Conservation (phyloP, 164 flowering plant species). For the Piper longum region DNA sequence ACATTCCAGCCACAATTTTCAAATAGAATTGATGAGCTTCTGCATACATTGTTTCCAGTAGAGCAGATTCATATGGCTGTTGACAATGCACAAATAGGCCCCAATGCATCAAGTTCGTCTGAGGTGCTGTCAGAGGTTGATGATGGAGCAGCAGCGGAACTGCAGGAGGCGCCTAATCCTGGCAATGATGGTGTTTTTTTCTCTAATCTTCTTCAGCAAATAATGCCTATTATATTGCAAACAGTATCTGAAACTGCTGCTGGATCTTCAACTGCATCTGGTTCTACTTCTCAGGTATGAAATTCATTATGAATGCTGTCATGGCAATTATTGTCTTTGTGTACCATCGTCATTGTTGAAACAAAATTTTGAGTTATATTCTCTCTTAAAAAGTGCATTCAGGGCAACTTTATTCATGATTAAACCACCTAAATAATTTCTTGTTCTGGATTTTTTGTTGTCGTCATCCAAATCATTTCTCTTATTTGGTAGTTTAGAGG, state of each 20-base stretch:
- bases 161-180: conserved; percentile 17
- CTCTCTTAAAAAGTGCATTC: too few relatives aligned
- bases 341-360: too few relatives aligned
- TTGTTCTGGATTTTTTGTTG: too few relatives aligned
- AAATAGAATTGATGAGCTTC: conserved; percentile 25
- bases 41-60: conserved; percentile 20
- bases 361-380: too few relatives aligned
- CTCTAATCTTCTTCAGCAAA: conserved; percentile 38
- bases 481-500: too few relatives aligned
- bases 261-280: conserved; percentile 8
- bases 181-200: conserved; percentile 38
- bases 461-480: too few relatives aligned
- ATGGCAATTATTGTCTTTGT: not conserved
- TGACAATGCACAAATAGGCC: conserved; percentile 7
- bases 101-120: conserved; percentile 5
- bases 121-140: conserved; percentile 10
- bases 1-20: conserved; percentile 11
- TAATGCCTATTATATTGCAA: conserved; percentile 43
- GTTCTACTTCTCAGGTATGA: not conserved
- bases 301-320: not conserved
- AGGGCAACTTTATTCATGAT: too few relatives aligned
- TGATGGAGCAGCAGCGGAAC: conserved; percentile 5
- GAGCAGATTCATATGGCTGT: conserved; percentile 11
- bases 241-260: conserved; percentile 8
- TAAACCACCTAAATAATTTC: too few relatives aligned